A percentile compares a stretch with the other conserved stretches of the same genome.
Evolutionary conservation across 495 filamentous ascomycete genomes (phyloP).

Genomic region (Daldinia decipiens): DNA sequence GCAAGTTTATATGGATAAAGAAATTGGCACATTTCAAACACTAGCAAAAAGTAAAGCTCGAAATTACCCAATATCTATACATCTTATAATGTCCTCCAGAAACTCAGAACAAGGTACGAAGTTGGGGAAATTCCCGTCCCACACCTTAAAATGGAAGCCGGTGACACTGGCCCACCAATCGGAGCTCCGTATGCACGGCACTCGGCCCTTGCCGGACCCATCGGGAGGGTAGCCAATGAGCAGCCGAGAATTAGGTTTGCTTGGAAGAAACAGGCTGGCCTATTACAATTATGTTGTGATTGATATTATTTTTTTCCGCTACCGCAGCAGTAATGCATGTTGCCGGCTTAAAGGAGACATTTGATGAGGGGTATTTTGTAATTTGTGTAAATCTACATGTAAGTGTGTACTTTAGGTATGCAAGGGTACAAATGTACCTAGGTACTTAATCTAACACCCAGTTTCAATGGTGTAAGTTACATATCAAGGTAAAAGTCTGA

Average conservation of each 20-base stretch:
- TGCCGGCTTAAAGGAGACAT: not conserved
- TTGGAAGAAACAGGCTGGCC: not conserved
- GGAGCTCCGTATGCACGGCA: not conserved
- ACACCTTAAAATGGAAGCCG: constrained; percentile 30
- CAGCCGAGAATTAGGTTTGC: not conserved
- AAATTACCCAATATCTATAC: not conserved
- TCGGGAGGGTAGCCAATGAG: constrained; percentile 29
- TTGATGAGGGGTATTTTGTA: not conserved
- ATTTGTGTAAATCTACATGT: too few species aligned
- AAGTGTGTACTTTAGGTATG: not conserved
- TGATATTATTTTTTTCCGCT: too few species aligned
- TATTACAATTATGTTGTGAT: not conserved
- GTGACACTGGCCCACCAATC: constrained; percentile 20
- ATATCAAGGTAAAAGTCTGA: not conserved
- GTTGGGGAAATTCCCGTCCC: constrained; percentile 29
- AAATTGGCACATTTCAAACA: not conserved
- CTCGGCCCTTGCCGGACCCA: constrained; percentile 14
- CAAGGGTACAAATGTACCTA: not conserved
- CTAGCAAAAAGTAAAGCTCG: not conserved
- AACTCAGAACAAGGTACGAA: not conserved
- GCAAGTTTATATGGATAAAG: not conserved
- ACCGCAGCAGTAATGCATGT: not conserved
- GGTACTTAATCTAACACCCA: not conserved
- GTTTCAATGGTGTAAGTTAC: not conserved
- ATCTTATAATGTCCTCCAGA: too few species aligned